Evolutionary conservation across 768 basidiomycete species (phyloP).

Genomic region (Mrakia blollopis): DNA sequence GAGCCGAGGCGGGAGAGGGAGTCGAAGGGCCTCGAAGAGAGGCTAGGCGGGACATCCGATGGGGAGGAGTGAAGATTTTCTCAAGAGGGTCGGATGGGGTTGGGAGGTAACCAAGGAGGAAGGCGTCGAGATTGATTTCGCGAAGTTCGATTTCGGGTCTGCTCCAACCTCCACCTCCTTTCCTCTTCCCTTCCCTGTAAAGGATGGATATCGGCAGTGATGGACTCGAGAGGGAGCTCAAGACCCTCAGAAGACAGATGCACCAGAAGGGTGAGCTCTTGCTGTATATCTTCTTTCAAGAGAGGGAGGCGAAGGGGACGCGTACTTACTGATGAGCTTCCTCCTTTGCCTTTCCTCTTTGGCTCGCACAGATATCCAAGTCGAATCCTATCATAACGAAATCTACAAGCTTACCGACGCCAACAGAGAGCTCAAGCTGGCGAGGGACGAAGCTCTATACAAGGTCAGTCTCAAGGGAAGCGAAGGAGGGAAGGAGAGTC

Average conservation of each 20-base stretch:
- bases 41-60: constrained; percentile 26
- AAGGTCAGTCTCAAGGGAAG: constrained; percentile 32
- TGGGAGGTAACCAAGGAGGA: background rate
- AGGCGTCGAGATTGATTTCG: constrained; percentile 3
- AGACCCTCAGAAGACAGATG: constrained; percentile 39
- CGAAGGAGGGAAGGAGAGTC: background rate
- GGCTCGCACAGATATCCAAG: constrained; percentile 36
- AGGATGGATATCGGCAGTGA: constrained; percentile 39
- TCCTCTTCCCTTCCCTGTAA: background rate
- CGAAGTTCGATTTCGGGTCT: background rate
- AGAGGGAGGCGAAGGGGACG: background rate
- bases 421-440: constrained; percentile 7
- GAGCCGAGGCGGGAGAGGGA: constrained; percentile 24
- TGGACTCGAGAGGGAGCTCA: constrained; percentile 40
- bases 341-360: background rate
- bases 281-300: too few species aligned
- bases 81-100: background rate
- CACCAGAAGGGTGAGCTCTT: constrained; percentile 40
- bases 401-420: constrained; percentile 35
- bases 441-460: constrained; percentile 39
- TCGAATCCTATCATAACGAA: constrained; percentile 42
- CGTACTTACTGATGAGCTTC: background rate
- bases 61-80: constrained; percentile 2
- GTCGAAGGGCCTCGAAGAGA: constrained; percentile 29
- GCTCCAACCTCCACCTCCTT: background rate